Base-by-base conservation (phyloP, 106 monocot species). In the Vanilla planifolia region DNA sequence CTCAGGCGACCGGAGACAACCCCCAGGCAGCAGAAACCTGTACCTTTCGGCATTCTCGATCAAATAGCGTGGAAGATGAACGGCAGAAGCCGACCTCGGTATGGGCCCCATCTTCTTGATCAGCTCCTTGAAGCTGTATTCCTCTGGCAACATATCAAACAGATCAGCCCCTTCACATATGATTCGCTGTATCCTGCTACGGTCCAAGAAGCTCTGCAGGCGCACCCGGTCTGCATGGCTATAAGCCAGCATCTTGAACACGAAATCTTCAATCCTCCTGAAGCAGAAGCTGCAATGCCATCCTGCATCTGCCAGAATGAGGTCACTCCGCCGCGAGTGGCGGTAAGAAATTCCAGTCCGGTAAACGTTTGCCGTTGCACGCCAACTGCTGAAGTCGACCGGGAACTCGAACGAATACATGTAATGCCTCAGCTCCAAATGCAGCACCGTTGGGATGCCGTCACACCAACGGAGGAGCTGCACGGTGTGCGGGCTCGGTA, bases 221-320 rank as follows among this genome's bases (percentile, higher is more conserved):
- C 60, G 65, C 47, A 89, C 89, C 27, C 93, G 69, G 57, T 95
- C 95, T 0, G 86, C 95, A 62, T 95, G 95, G 60, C 90, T 95
- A 41, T 95, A 95, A 2, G 95, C 80, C 11, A 19, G 80, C 95
- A 90, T 95, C 80, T 95, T 95, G 62, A 90, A 90, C 28, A 77
- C 70, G 41, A 95, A 81, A 23, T 90, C 83, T 3, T 83, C 75
- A 1, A 89, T 72, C 2, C 4, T 53, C 7, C 89, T 64, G 67
- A 94, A 94, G 60, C 93, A 94, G 66, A 94, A 94, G 67, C 89
- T 94, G 43, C 93, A 94, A 34, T 94, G 93, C 93, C 93, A 94
- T 0, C 93, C 93, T 2, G 89, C 85, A 72, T 94, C 89, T 0
- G 93, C 74, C 20, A 94, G 52, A 9, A 94, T 68, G 9, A 78